phyloP scores from a whole-genome alignment of 2,329 filamentous ascomycete genomes.

The Trichophyton simii region DNA sequence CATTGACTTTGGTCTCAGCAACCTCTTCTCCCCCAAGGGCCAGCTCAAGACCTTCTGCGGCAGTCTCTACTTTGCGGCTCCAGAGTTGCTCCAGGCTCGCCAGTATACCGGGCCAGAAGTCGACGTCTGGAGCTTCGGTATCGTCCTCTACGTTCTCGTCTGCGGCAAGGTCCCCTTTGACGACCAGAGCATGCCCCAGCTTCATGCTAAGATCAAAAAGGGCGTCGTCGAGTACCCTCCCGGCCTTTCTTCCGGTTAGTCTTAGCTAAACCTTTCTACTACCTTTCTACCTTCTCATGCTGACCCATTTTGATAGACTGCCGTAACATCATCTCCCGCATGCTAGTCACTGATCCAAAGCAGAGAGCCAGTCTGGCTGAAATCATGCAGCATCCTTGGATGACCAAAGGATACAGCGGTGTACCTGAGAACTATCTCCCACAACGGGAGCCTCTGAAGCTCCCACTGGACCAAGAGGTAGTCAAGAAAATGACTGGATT shows the following conservation, averaged over 20 bases:
- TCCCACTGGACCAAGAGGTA: slow-evolving; percentile 71
- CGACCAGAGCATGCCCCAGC: slow-evolving; percentile 95
- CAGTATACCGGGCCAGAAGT: slow-evolving; percentile 95
- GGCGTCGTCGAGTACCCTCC: slow-evolving; percentile 89
- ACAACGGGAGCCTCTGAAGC: slow-evolving; percentile 65
- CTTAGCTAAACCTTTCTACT: slow-evolving; percentile 24
- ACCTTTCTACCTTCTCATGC: neutral
- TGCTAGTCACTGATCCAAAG: slow-evolving; percentile 88
- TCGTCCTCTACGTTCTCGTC: slow-evolving; percentile 91
- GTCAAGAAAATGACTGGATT: slow-evolving; percentile 95
- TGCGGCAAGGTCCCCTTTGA: slow-evolving; percentile 98
- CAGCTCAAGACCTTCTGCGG: slow-evolving; percentile 95
- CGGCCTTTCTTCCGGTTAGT: slow-evolving; percentile 76
- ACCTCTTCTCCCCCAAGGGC: slow-evolving; percentile 74
- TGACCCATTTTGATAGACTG: slow-evolving; percentile 52
- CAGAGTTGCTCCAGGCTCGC: slow-evolving; percentile 82
- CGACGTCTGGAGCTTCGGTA: slow-evolving; percentile 97
- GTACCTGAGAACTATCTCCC: slow-evolving; percentile 86
- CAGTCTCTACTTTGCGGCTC: slow-evolving; percentile 93
- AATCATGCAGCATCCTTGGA: slow-evolving; percentile 92
- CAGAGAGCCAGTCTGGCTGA: slow-evolving; percentile 77
- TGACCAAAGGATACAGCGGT: slow-evolving; percentile 76
- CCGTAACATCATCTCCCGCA: slow-evolving; percentile 78
- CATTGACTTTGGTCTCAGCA: slow-evolving; percentile 95
- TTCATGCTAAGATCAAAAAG: slow-evolving; percentile 98